Base-by-base conservation (phyloP, 805 yeast genomes). In the Yarrowia sp. region DNA sequence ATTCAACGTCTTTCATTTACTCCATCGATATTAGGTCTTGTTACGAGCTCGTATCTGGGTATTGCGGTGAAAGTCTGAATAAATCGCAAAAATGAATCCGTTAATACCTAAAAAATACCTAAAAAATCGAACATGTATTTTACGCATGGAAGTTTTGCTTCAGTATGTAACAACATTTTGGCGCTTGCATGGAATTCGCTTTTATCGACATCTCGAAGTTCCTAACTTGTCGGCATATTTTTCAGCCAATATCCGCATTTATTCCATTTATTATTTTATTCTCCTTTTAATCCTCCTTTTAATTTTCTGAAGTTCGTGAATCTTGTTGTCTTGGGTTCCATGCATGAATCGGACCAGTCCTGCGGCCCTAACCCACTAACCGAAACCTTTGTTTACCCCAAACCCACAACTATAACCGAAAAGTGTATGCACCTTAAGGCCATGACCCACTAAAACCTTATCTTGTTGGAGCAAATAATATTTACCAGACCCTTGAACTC, bases 331-430 rank as follows among this genome's bases (percentile, higher is more conserved):
- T 49, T 33, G n/a, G 24, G 58, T 52, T 52, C 58, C 58, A 52
- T 52, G 58, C 58, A 52, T 52, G 34, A 14, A 52, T 20, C 19
- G 43, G 43, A 36, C 42, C 38, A 36, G 43, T 38, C 43, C 42
- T 17, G 20, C 43, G 38, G 13, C 58, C 58, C 58, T 52, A 52
- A 52, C 58, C 58, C 55, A 33, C 24, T n/a, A 1, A 8, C 20
- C 20, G 24, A n/a, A 30, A 47, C 36, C 24, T 17, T 20, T 52
- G 56, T 17, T 14, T 19, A 50, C 56, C 58, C 58, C 58, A 8
- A 52, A 20, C 58, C 43, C 58, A 52, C 58, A 52, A 52, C 58
- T 52, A 52, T 52, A 52, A 52, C 58, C 58, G 58, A 38, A 52
- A 52, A 19, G 58, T n/a, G 2, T 52, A 36, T 36, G 12, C 15